Base-by-base conservation (phyloP, 2,329 filamentous ascomycete species). In the Phoma sp. region DNA sequence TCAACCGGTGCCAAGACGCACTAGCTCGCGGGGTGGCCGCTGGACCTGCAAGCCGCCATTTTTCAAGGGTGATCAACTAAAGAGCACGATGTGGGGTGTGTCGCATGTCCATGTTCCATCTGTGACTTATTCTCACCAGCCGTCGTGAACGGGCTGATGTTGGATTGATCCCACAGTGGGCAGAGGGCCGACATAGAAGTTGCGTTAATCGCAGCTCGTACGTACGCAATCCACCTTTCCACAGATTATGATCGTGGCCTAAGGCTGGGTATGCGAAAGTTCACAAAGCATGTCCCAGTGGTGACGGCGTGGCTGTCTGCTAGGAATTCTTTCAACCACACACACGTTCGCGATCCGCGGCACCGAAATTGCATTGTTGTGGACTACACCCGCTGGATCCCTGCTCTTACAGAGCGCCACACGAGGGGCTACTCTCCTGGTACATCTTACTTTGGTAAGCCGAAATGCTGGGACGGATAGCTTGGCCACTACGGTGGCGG, bases 81-180 rank as follows among this genome's bases (percentile, higher is more conserved):
- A 33, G 35, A 33, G 39, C 35, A 19, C 17, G 33, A 40, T 15
- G 39, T 29, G 43, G 31, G 27, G 21, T 25, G 17, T 39, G 40
- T 50, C 29, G 35, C 40, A 45, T 40, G 40, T 36, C 45, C 25
- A 36, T 29, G 35, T 50, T 49, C 32, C 51, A 40, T 50, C 36
- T 24, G 22, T 2, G 22, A 24, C 1, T 6, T 24, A 1, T 24
- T 24, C 22, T 24, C 22, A 6, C 2, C 22, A 6, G 22, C 22
- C 22, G 4, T 2, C 22, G 22, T 24, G 22, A 6, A 15, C 22
- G 36, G 13, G 19, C 27, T 39, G 17, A 8, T 21, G n/a, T 24
- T 31, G 25, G 7, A 24, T 13, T n/a, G 21, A 41, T 36, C 31
- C 22, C 38, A 17, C 31, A 6, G 27, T 19, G 3, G 25, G 21